Conservation (phyloP, 345 rosid genomes). For the Euphorbia pulcherrima region DNA sequence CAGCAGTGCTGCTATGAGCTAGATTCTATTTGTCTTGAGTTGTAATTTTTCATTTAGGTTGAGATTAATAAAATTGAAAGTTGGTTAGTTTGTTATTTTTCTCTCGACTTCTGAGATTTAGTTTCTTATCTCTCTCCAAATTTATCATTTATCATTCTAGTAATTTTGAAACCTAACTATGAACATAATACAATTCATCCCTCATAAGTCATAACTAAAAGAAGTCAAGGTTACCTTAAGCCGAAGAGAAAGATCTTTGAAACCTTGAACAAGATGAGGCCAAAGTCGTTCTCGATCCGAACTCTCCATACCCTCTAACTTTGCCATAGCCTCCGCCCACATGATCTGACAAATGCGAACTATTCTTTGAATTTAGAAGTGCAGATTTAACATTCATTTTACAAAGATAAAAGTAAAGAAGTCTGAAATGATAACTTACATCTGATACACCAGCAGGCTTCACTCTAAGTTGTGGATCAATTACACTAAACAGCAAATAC, state of each 20-base stretch:
- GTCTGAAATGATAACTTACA: constrained; percentile 43
- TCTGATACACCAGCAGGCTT: constrained; percentile 93
- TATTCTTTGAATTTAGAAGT: constrained; percentile 33
- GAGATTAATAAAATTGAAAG: too few relatives aligned
- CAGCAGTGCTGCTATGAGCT: too few relatives aligned
- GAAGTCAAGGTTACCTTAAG: constrained; percentile 50
- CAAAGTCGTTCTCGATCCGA: constrained; percentile 85
- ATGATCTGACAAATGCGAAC: constrained; percentile 67
- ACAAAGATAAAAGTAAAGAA: constrained; percentile 5
- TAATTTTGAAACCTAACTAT: not conserved
- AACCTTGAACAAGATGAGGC: constrained; percentile 98
- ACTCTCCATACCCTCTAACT: constrained; percentile 94
- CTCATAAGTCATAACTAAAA: constrained; percentile 12
- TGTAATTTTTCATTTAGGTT: too few relatives aligned
- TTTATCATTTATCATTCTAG: not conserved
- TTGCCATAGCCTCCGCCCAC: constrained; percentile 97
- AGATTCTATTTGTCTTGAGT: too few relatives aligned
- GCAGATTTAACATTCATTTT: constrained; percentile 4
- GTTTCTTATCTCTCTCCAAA: too few relatives aligned
- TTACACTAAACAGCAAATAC: constrained; percentile 90
- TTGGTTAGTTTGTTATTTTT: too few relatives aligned
- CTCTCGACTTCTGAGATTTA: too few relatives aligned
- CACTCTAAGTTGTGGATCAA: constrained; percentile 62
- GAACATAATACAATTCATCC: not conserved
- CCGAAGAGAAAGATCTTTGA: constrained; percentile 89